Evolutionary conservation across 441 rosid species (phyloP).

Genomic region (Gossypium laxum): DNA sequence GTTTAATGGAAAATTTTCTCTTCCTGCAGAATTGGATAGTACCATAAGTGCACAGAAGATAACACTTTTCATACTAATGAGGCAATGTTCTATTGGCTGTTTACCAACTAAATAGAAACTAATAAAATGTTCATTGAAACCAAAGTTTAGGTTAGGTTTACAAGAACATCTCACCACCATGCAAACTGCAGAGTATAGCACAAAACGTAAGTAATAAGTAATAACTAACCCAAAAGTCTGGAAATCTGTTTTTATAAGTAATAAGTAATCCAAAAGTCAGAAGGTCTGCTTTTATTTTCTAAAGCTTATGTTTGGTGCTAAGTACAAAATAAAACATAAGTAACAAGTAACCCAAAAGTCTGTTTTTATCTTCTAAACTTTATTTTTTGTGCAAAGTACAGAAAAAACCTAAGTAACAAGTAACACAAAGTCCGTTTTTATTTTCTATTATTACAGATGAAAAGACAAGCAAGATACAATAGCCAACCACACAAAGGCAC

Average conservation of each 20-base stretch:
- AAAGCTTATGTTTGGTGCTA: not conserved
- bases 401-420: not conserved
- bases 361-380: too few species aligned
- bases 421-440: not conserved
- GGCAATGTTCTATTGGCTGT: not conserved
- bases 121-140: not conserved
- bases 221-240: not conserved
- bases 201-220: not conserved
- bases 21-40: conserved; percentile 28
- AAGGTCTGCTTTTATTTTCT: too few species aligned
- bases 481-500: too few species aligned
- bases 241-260: too few species aligned
- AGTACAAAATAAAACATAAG: too few species aligned
- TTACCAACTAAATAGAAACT: not conserved
- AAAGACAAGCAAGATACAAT: not conserved
- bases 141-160: not conserved
- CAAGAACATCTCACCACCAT: not conserved
- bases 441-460: not conserved
- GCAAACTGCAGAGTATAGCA: not conserved
- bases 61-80: not conserved
- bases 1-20: conserved; percentile 34
- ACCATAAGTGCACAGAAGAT: not conserved
- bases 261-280: too few species aligned
- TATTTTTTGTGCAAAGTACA: not conserved
- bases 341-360: not conserved